Conservation (phyloP, 1,284 basidiomycete species). For the Puccinia novopanici region DNA sequence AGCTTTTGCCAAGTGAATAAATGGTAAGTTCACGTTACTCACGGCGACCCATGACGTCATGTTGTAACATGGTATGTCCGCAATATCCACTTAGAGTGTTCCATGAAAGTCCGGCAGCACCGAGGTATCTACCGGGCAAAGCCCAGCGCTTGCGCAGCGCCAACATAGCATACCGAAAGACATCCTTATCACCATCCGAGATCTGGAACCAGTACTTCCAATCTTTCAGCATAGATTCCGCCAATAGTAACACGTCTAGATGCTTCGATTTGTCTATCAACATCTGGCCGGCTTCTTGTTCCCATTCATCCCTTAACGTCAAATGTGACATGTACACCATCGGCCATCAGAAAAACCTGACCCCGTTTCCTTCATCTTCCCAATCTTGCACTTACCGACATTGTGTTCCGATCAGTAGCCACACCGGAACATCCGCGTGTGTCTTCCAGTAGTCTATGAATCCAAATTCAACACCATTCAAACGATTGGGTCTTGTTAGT, state of each 20-base stretch:
- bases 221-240: constrained; percentile 61
- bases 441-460: constrained; percentile 55
- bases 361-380: background rate
- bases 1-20: background rate
- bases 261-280: constrained; percentile 62
- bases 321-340: background rate
- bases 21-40: background rate
- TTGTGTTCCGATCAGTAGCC: constrained; percentile 62
- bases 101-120: constrained; percentile 60
- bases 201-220: constrained; percentile 62
- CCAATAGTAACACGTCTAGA: constrained; percentile 61
- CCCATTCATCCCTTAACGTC: constrained; percentile 61
- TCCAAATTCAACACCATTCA: constrained; percentile 53
- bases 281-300: constrained; percentile 62
- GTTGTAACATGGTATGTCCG: constrained; percentile 62
- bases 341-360: background rate
- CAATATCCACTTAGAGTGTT: constrained; percentile 54
- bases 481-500: constrained; percentile 58
- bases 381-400: constrained; percentile 57
- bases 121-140: constrained; percentile 62
- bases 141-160: constrained; percentile 64
- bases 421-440: constrained; percentile 61
- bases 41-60: constrained; percentile 59
- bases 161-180: constrained; percentile 62
- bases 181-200: constrained; percentile 64